phyloP scores from a whole-genome alignment of 208 protist species.

The Lotmaria passim region DNA sequence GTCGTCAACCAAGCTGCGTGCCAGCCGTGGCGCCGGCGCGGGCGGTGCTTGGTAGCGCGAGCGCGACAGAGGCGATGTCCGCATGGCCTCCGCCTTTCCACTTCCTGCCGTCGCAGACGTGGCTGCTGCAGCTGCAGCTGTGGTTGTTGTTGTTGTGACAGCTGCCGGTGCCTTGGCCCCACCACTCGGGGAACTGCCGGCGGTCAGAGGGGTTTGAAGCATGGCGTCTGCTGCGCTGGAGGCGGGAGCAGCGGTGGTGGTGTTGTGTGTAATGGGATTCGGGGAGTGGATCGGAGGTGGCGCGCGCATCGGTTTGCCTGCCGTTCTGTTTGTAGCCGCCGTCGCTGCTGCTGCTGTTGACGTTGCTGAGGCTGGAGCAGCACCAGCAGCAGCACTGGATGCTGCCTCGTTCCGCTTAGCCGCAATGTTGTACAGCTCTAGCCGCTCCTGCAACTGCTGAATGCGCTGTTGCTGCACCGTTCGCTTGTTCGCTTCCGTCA shows the following conservation, averaged over 20 bases:
- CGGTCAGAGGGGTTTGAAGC: conserved; percentile 1
- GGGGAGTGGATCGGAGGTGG: conserved; percentile 20
- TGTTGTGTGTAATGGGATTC: background rate
- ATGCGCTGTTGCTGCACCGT: conserved; percentile 57
- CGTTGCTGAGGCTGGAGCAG: background rate
- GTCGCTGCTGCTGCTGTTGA: background rate
- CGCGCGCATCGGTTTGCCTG: conserved; percentile 23
- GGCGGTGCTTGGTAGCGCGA: conserved; percentile 9
- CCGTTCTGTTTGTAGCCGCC: background rate
- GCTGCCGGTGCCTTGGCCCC: background rate
- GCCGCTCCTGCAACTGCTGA: conserved; percentile 74
- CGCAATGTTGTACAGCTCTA: conserved; percentile 78
- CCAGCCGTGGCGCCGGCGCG: conserved; percentile 26
- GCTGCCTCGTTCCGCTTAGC: conserved; percentile 18
- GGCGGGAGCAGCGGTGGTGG: no score
- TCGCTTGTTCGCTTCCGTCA: conserved; percentile 24
- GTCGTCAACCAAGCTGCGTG: conserved; percentile 32
- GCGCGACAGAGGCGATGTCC: conserved; percentile 11
- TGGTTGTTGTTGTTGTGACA: background rate
- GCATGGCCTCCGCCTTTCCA: background rate
- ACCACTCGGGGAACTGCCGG: background rate
- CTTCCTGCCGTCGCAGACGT: no score
- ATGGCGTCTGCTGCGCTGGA: conserved; percentile 3
- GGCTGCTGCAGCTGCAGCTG: background rate
- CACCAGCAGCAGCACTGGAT: background rate